Conservation (phyloP, 192 early-diverging fungal species). For the Dissophora globulifera region DNA sequence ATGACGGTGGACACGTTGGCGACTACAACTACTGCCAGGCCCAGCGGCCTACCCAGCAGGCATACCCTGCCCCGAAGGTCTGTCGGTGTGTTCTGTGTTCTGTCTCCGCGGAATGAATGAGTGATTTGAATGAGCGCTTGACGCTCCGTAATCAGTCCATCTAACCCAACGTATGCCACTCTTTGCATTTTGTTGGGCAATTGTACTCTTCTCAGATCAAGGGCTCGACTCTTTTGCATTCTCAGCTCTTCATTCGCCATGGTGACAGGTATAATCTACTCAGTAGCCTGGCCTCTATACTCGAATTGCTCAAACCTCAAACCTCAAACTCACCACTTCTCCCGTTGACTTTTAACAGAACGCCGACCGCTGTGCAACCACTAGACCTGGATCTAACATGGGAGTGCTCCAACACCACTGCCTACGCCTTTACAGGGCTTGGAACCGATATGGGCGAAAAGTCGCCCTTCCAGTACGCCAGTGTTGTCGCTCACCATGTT, state of each 20-base stretch:
- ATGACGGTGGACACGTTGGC: background rate
- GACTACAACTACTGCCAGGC: slow-evolving; percentile 46
- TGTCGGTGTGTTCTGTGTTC: too few relatives aligned
- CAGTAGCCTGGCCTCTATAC: too few relatives aligned
- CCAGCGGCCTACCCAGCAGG: slow-evolving; percentile 4
- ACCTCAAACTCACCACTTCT: background rate
- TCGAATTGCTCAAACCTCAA: too few relatives aligned
- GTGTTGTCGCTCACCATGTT: slow-evolving; percentile 34
- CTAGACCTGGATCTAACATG: slow-evolving; percentile 31
- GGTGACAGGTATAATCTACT: slow-evolving; percentile 54
- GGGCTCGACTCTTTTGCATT: slow-evolving; percentile 16
- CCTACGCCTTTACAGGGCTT: slow-evolving; percentile 36
- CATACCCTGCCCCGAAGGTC: slow-evolving; percentile 42
- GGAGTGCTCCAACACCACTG: slow-evolving; percentile 33
- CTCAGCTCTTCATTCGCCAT: slow-evolving; percentile 46
- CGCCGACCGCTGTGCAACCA: slow-evolving; percentile 20
- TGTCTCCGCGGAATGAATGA: background rate
- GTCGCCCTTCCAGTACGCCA: slow-evolving; percentile 29
- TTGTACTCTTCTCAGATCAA: slow-evolving; percentile 8
- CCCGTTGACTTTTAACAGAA: slow-evolving; percentile 11
- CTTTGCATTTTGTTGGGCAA: background rate
- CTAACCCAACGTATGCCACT: background rate
- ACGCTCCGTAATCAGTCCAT: too few relatives aligned
- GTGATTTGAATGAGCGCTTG: background rate
- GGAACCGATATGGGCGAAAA: slow-evolving; percentile 7